Evolutionary conservation across 345 rosid genomes (phyloP), one percentile per base, ranked within the genome.

Genomic region (Eutrema yunnanense): DNA sequence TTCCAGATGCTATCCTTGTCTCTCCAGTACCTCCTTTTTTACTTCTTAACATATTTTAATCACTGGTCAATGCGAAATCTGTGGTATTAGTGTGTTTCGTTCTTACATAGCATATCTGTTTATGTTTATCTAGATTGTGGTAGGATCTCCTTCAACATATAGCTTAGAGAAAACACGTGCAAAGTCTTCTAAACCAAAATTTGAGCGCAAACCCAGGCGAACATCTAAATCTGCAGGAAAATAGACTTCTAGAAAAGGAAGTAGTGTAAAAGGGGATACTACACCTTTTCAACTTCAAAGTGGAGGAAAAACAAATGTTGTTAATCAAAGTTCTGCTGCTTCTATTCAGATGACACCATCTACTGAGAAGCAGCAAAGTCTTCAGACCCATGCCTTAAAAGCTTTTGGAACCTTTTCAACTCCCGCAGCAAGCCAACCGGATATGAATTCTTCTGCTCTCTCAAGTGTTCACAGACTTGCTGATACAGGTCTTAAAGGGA

Each of bases 121-220:
- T 44, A 52, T 75, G 36, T 67, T 81, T 70, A 65, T 82, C 67
- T 80, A 92, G 93, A 74, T 78, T 74, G 72, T 82, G 54, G 88
- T 80, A 73, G 88, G 66, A 54, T 79, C 97, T 76, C 88, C 84
- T 37, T 74, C 86, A 67, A 78, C 73, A 60, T 63, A 91, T 72
- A 73, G 81, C 66, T 40, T 73, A 58, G 82, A 81, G 75, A 84
- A 80, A 71, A 57, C 69, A 47, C 76, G 78, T 78, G 37, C 80
- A 51, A 84, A 86, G 76, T 42, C 75, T 77, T 79, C 80, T 22
- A 92, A 85, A 87, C 78, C 80, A 73, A 74, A 83, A 76, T 42
- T 91, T 61, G 98, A 84, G 73, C 90, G 87, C 62, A 90, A 90
- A 81, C 50, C 87, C 70, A 86, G 93, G 69, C 86, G 92, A 78